Evolutionary conservation across 345 rosid species (phyloP), one percentile per base, ranked within the genome.

Genomic region (Salix exigua): DNA sequence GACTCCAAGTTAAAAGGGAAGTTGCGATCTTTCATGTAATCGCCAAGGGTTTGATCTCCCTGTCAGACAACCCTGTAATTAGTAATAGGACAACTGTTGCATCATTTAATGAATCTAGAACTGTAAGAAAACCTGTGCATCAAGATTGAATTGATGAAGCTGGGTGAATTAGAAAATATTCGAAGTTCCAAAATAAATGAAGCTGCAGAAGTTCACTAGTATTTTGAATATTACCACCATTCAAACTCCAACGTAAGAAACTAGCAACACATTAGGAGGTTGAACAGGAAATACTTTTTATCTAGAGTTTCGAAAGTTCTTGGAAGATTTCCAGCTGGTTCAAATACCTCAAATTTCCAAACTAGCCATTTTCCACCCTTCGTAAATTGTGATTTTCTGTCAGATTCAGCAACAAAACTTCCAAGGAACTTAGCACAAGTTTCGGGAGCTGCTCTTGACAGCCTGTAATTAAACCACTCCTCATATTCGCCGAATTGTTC

Each of bases 321-420:
- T 28, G 55, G 68, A 73, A 48, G 58, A 73, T 51, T 62, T 79
- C 26, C 44, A 76, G 44, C 60, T 8, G 3, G 64, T 2, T 33
- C 28, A 48, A 42, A 21, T 80, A 94, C 97, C 97, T 96, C 99
- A 80, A 91, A 96, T 86, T 88, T 96, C 99, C 99, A 96, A 58
- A 96, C 98, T 38, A 96, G 99, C 98, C 99, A 96, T 80, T 91
- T 96, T 37, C 89, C 99, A 72, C 96, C 97, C 83, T 88, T 90
- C 0, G 88, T 86, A 77, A 85, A 94, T 67, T 79, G 85, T 5
- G 90, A 80, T 62, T 94, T 91, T 82, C 76, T 76, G 79, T 95
- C 97, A 80, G 46, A 10, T 42, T 42, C 46, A 42, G 96, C 90
- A 73, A 91, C 87, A 79, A 95, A 90, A 86, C 91, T 95, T 72